Percentiles rank a stretch among this genome's conserved stretches.
Evolutionary conservation across 108 stramenopile genomes (phyloP).

Genomic region (Conticribra weissflogii): DNA sequence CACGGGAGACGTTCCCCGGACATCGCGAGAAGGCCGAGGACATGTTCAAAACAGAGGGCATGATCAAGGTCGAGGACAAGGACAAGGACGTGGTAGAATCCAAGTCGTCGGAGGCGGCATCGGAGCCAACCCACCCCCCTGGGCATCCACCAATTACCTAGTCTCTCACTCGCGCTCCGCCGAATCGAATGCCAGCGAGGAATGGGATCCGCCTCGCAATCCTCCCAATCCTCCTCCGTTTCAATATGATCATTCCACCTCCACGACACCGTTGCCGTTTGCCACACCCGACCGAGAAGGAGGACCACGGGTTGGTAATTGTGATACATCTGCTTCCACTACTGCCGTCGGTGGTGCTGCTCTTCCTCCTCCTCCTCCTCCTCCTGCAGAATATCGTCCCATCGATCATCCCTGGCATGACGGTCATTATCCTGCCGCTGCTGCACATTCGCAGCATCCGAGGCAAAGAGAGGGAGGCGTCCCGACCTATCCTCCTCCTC

Average conservation of each 20-base stretch:
- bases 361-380: not conserved
- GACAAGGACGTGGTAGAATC: no score
- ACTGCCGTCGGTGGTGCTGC: no score
- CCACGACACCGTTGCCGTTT: not conserved
- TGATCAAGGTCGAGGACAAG: no score
- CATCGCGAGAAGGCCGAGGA: no score
- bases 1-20: no score
- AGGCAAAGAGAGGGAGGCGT: not conserved
- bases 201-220: conserved; percentile 21
- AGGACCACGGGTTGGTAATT: no score
- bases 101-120: conserved; percentile 15
- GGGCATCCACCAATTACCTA: no score
- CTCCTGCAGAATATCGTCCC: not conserved
- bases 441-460: not conserved
- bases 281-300: conserved; percentile 9
- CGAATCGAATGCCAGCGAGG: conserved; percentile 1
- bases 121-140: not conserved
- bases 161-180: not conserved
- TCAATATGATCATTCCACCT: not conserved
- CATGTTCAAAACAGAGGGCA: no score
- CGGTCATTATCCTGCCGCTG: not conserved
- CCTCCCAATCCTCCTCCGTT: conserved; percentile 7
- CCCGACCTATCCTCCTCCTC: not conserved
- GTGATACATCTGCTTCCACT: no score
- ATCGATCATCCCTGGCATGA: not conserved